These are phyloP conservation scores for Verticillium zaregamsianum DNA, from an alignment of 2,329 filamentous ascomycete species.

Conservation along the genomic window DNA sequence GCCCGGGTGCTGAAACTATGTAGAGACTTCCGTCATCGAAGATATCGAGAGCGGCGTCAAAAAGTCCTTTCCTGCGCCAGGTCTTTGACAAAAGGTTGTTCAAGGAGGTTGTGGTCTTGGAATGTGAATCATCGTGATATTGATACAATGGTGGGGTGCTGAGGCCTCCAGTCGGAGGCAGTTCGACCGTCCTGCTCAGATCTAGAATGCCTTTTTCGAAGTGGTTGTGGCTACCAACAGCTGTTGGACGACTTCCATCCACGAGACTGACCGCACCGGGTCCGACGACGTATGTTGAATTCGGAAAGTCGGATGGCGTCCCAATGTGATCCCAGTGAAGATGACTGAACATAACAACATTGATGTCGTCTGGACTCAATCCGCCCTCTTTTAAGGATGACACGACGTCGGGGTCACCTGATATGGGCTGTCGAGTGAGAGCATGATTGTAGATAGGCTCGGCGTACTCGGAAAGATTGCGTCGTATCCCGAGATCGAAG, in stretches of 20 bases:
- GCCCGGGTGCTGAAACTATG: not conserved
- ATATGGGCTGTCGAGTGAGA: not conserved
- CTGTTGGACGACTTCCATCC: not conserved
- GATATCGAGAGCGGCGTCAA: not conserved
- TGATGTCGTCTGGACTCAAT: slow-evolving; percentile 15
- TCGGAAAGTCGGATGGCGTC: slow-evolving; percentile 46
- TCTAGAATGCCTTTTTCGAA: not conserved
- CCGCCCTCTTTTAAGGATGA: not conserved
- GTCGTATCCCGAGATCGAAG: not conserved
- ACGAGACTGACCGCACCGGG: slow-evolving; percentile 24
- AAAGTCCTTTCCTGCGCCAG: not conserved
- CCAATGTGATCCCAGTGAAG: slow-evolving; percentile 56
- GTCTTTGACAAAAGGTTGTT: too few relatives aligned
- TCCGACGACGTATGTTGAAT: slow-evolving; percentile 46
- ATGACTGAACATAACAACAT: slow-evolving; percentile 41
- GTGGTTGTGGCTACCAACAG: not conserved
- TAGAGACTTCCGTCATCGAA: not conserved
- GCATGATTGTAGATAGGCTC: not conserved
- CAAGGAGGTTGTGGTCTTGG: too few relatives aligned
- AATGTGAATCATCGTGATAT: too few relatives aligned
- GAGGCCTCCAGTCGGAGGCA: not conserved
- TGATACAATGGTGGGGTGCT: too few relatives aligned
- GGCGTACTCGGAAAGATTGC: not conserved
- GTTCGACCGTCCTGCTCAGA: not conserved
- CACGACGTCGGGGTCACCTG: not conserved